Conservation (phyloP, 176 grass and related monocot genomes). For the Musa schizocarpa region DNA sequence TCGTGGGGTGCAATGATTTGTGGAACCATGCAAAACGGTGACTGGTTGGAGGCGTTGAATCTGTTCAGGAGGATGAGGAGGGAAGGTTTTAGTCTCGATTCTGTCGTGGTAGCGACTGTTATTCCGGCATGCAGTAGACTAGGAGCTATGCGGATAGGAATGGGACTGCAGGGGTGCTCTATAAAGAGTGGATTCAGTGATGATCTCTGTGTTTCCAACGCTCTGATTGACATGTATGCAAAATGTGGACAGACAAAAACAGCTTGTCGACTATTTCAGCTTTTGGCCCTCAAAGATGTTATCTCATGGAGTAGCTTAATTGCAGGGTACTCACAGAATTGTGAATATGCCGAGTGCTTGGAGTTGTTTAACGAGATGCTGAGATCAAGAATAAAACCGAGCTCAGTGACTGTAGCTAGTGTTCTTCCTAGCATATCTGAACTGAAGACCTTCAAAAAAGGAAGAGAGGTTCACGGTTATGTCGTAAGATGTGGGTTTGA, state of each 20-base stretch:
- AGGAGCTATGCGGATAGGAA: conserved; percentile 23
- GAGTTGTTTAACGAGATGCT: conserved; percentile 40
- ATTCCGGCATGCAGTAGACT: conserved; percentile 36
- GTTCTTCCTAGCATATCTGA: conserved; percentile 46
- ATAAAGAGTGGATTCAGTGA: conserved; percentile 25
- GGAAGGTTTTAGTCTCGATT: conserved; percentile 32
- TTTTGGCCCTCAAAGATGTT: conserved; percentile 33
- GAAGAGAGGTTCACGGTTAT: conserved; percentile 41
- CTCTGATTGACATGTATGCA: conserved; percentile 56
- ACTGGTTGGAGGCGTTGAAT: conserved; percentile 32
- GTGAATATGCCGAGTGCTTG: conserved; percentile 16
- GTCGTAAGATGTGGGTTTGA: conserved; percentile 33
- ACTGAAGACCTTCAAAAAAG: conserved; percentile 23
- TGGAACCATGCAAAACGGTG: conserved; percentile 17
- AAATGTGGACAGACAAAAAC: conserved; percentile 32
- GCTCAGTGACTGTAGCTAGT: conserved; percentile 32
- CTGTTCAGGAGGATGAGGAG: conserved; percentile 32
- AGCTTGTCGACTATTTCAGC: conserved; percentile 27
- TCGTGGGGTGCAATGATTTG: conserved; percentile 45
- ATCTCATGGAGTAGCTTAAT: conserved; percentile 60
- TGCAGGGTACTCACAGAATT: conserved; percentile 38
- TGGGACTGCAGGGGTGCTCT: conserved; percentile 32
- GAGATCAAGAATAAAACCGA: conserved; percentile 32
- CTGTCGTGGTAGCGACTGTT: conserved; percentile 42
- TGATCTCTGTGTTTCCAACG: conserved; percentile 40